Base-by-base conservation (phyloP, 441 rosid genomes). In the Jatropha podagrica region DNA sequence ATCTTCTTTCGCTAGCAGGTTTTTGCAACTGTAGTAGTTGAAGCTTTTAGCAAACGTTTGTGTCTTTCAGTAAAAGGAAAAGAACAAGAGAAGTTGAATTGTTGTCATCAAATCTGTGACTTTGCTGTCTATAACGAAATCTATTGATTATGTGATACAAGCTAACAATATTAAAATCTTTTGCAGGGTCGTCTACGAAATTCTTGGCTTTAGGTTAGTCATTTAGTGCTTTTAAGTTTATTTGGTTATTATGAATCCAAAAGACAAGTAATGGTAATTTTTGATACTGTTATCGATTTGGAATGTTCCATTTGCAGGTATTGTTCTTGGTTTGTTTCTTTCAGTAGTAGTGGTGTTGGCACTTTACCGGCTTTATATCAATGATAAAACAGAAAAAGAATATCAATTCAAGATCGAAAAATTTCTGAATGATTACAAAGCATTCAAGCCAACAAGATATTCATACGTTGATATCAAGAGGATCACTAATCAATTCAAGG, bases 391-490 rank as follows among this genome's bases (percentile, higher is more conserved):
- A 14, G 55, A 74, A 5, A 49, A 15, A 2, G 58, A 68, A 48
- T 49, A 75, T 75, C 73, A 68, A 40, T 51, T 18, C 5, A 75
- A n/a, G 73, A 69, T 75, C n/a, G 61, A 60, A 37, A 20, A 48
- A 2, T 68, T 58, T 58, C 12, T 52, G 56, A 6, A 15, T 52
- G 56, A 52, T 52, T 52, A 52, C 18, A 52, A 52, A 52, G 56
- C 56, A 2, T 15, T 52, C n/a, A 52, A 52, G 20, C 56, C 56
- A 14, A 52, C 56, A 52, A 52, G 56, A 52, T 52, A 52, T 15
- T 52, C n/a, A 5, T 52, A 52, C 14, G 17, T n/a, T 52, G 56
- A 15, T 15, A 13, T 52, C n/a, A 52, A 52, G n/a, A 52, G n/a
- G 56, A 52, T 52, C 17, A 15, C 56, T 13, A 52, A 17, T 52